Evolutionary conservation across 192 early-diverging fungal genomes (phyloP), one percentile per base, ranked within the genome.

Genomic region (Entophlyctis helioformis): DNA sequence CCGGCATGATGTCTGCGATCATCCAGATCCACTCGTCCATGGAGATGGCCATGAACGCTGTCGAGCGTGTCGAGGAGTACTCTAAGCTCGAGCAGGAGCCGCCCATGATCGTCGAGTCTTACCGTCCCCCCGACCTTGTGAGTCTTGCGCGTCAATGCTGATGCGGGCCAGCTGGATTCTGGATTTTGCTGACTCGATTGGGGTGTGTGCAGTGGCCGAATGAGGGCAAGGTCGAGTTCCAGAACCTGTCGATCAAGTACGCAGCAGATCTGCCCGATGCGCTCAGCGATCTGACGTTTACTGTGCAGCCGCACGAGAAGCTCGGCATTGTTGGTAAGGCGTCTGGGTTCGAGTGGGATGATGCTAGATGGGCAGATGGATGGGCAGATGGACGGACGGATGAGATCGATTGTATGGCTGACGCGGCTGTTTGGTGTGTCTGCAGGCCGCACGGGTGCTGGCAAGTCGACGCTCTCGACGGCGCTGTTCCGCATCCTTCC

Each of bases 221-320:
- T 13, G 59, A 60, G 22, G 93, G 93, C 9, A 46, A 65, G 25
- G 80, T 97, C 25, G 53, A 69, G 23, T 69, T 91, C 16, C 44
- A 68, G 22, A 58, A 84, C 37, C 56, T 97, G 12, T 60, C 71
- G 0, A 66, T 91, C 38, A 72, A 75, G 50, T 97, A 97, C 40
- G 67, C 79, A 7, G 79, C 82, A 22, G 87, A 83, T 16, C 66
- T 76, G 22, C 81, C 64, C 1, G 50, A 80, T 6, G 60, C 72
- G 19, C 50, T 77, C 36, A 50, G 62, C 12, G 36, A 59, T 3
- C 48, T 83, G 10, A 48, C 56, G 9, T 56, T 83, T 36, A 11
- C 21, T 1, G 57, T 77, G 16, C 36, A 45, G 18, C 44, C 57
- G 19, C 59, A 61, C 2, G 52, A 76, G 37, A 69, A 70, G 13